These are phyloP conservation scores for Cyclocybe cylindracea DNA, from an alignment of 768 basidiomycete genomes.

Conservation along the genomic window DNA sequence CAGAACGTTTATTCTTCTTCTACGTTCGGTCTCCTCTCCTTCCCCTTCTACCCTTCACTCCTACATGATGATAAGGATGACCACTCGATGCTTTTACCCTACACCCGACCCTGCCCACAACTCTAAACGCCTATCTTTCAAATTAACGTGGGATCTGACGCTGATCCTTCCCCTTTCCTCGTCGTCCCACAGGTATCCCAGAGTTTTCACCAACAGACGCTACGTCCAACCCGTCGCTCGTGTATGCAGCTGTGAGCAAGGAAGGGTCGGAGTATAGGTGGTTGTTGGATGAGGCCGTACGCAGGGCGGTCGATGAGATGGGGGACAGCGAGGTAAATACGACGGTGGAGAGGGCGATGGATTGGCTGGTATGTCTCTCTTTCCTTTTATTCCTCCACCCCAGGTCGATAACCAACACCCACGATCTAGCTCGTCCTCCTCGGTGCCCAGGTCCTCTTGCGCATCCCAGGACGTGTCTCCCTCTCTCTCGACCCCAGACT, in stretches of 20 bases:
- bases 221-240: conserved; percentile 37
- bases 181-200: conserved; percentile 23
- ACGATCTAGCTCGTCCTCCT: conserved; percentile 33
- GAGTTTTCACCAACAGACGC: conserved; percentile 33
- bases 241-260: conserved; percentile 31
- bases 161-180: not conserved
- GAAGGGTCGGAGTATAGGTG: conserved; percentile 27
- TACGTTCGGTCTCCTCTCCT: too few relatives aligned
- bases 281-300: conserved; percentile 29
- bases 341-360: conserved; percentile 26
- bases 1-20: conserved; percentile 15
- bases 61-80: too few relatives aligned
- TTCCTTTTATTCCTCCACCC: not conserved
- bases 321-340: conserved; percentile 17
- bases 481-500: conserved; percentile 37
- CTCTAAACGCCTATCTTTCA: too few relatives aligned
- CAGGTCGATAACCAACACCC: too few relatives aligned
- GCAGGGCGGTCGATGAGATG: conserved; percentile 18
- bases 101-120: not conserved
- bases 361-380: conserved; percentile 26
- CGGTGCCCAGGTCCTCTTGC: conserved; percentile 29
- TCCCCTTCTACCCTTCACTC: too few relatives aligned
- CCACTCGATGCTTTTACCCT: not conserved
- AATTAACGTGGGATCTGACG: not conserved
- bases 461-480: conserved; percentile 36